These are phyloP conservation scores for Talaromyces liani DNA, from an alignment of 495 filamentous ascomycete species.

Conservation along the genomic window DNA sequence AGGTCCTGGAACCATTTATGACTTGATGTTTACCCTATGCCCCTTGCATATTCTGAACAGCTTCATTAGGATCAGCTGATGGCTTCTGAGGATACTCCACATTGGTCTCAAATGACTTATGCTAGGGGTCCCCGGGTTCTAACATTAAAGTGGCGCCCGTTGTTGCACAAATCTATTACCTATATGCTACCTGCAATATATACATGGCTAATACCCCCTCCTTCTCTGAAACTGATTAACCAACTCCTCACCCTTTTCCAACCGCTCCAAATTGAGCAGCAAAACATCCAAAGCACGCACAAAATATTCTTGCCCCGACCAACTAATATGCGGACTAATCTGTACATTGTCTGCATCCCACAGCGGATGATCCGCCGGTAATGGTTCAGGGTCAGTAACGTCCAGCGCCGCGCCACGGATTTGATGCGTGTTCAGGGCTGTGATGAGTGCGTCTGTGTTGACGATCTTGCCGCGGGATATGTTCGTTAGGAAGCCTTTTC, in stretches of 20 bases:
- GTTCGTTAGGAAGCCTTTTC: constrained; percentile 57
- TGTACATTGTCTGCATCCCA: constrained; percentile 58
- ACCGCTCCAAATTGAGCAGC: constrained; percentile 47
- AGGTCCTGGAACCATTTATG: too few relatives aligned
- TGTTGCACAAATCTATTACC: too few relatives aligned
- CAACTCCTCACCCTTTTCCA: constrained; percentile 47
- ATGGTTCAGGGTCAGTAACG: constrained; percentile 71
- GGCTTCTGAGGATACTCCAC: too few relatives aligned
- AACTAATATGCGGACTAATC: constrained; percentile 68
- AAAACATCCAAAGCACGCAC: constrained; percentile 49
- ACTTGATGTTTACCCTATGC: too few relatives aligned
- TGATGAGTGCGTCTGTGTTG: constrained; percentile 54
- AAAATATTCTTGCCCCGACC: constrained; percentile 44
- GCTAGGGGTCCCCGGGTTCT: too few relatives aligned
- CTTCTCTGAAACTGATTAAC: constrained; percentile 56
- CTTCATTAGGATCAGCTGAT: too few relatives aligned
- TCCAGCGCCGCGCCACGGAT: constrained; percentile 67
- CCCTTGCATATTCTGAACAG: too few relatives aligned
- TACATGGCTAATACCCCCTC: constrained; percentile 26
- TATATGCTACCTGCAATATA: too few relatives aligned
- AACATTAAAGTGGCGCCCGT: too few relatives aligned
- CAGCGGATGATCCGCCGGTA: constrained; percentile 55
- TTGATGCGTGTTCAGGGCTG: constrained; percentile 40
- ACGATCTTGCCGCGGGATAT: constrained; percentile 61
- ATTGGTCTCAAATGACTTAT: too few relatives aligned